Percentiles rank a stretch among this genome's conserved stretches.
Conservation (phyloP, 148 eudicot species). For the Dianthus caryophyllus region DNA sequence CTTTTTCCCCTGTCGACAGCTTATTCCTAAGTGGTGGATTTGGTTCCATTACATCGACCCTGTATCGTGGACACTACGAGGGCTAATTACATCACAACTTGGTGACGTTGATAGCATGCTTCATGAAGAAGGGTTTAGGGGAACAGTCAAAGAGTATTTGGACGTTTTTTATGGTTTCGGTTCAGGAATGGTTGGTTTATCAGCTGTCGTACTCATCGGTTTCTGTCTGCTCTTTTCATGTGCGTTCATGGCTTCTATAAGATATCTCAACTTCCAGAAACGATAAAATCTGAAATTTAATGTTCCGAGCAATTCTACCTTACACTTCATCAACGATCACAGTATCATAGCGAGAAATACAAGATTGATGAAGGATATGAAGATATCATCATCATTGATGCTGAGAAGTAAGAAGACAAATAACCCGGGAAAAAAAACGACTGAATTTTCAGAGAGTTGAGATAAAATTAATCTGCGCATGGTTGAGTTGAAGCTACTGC, state of each 20-base stretch:
- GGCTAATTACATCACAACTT: constrained; percentile 69
- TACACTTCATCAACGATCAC: background rate
- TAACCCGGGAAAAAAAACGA: too few relatives aligned
- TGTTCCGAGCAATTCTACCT: background rate
- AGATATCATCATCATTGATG: too few relatives aligned
- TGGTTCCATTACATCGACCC: constrained; percentile 92
- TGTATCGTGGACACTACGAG: constrained; percentile 69
- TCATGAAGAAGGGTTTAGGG: constrained; percentile 45
- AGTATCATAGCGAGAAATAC: background rate
- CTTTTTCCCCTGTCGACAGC: constrained; percentile 27
- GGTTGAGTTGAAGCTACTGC: too few relatives aligned
- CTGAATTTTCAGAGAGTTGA: too few relatives aligned
- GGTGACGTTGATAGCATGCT: constrained; percentile 61
- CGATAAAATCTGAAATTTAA: constrained; percentile 33
- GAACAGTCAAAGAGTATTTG: constrained; percentile 62
- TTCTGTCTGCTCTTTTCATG: constrained; percentile 53
- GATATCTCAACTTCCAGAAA: constrained; percentile 70
- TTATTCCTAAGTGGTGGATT: constrained; percentile 85
- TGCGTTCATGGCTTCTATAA: constrained; percentile 55
- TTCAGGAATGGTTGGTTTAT: constrained; percentile 45
- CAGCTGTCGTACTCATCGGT: constrained; percentile 43
- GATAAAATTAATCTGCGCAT: background rate
- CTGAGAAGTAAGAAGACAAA: background rate
- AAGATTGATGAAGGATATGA: background rate
- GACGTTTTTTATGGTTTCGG: constrained; percentile 44